Base-by-base conservation (phyloP, 495 filamentous ascomycete genomes). In the Penicillium crystallinum region DNA sequence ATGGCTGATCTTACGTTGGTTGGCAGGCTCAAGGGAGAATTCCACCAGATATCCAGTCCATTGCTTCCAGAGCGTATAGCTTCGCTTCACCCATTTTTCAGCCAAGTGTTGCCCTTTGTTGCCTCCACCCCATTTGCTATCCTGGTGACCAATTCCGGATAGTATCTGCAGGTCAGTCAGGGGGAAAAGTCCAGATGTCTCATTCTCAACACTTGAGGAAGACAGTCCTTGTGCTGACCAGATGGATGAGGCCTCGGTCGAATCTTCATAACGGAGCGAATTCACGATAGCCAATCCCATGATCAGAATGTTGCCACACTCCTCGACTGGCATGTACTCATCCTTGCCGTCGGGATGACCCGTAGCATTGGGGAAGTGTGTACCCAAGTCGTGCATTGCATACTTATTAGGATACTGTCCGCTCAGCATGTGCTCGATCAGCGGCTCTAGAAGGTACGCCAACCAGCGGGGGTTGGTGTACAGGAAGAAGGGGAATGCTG, bases 271-370 rank as follows among this genome's bases (percentile, higher is more conserved):
- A 25, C 70, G 80, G 23, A 96, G 71, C 1, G 88, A 87, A 59
- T 96, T 95, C 10, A 88, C 86, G 38, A 96, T 71, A 0, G 90
- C 87, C 42, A 97, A 74, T 0, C 86, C 91, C 91, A 97, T 95
- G 65, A 96, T 95, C 30, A 97, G 71, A 76, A 97, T 97, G 58
- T 97, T 89, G 3, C 92, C 92, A 58, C 92, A 96, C 62, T 97
- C 92, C 61, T 97, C 92, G 2, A 97, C 88, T 0, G 92, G 92
- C 92, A 97, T 97, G 52, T 96, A 92, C 64, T 97, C 92, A 53
- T 97, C 92, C 1, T 76, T 76, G 10, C 92, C 92, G 58, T 95
- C 90, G 1, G 82, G 69, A 66, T 97, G 91, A 2, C 92, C 92
- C 0, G 91, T 96, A 4, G 89, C 83, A 60, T 97, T 97, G 15